phyloP scores from a whole-genome alignment of 2,329 filamentous ascomycete genomes.

The Elsinoe ampelina region DNA sequence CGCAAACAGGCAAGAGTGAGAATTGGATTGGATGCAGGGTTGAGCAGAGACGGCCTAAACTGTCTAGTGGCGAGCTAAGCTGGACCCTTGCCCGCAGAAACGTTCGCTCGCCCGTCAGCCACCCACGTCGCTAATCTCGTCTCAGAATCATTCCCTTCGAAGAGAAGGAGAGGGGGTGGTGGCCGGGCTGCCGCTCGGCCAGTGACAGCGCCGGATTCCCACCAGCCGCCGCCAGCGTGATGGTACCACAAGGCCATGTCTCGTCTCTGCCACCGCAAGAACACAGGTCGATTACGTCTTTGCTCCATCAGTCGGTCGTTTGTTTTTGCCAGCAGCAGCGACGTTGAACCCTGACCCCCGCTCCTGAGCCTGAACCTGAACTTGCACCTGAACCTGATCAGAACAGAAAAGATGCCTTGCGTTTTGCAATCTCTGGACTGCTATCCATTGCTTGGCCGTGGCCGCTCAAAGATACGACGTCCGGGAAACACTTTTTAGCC shows the following conservation, averaged over 20 bases:
- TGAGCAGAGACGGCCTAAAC: not conserved
- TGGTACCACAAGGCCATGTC: too few relatives aligned
- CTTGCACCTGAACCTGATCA: too few relatives aligned
- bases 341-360: conserved; percentile 11
- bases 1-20: not conserved
- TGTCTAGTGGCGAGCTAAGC: too few relatives aligned
- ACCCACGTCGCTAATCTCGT: conserved; percentile 13
- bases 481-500: conserved; percentile 1
- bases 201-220: too few relatives aligned
- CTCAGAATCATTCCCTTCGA: not conserved
- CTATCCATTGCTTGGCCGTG: conserved; percentile 3
- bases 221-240: not conserved
- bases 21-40: not conserved
- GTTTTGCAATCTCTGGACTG: not conserved
- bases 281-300: conserved; percentile 1
- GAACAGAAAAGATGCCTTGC: not conserved
- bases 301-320: conserved; percentile 5
- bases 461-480: not conserved
- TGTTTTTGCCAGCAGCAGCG: conserved; percentile 5
- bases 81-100: not conserved
- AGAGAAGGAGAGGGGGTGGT: too few relatives aligned
- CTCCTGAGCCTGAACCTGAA: not conserved
- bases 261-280: not conserved
- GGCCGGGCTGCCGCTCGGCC: too few relatives aligned
- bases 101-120: conserved; percentile 13